Evolutionary conservation across 2,329 filamentous ascomycete species (phyloP), one percentile per base, ranked within the genome.

Genomic region (Juglanconis sp.): DNA sequence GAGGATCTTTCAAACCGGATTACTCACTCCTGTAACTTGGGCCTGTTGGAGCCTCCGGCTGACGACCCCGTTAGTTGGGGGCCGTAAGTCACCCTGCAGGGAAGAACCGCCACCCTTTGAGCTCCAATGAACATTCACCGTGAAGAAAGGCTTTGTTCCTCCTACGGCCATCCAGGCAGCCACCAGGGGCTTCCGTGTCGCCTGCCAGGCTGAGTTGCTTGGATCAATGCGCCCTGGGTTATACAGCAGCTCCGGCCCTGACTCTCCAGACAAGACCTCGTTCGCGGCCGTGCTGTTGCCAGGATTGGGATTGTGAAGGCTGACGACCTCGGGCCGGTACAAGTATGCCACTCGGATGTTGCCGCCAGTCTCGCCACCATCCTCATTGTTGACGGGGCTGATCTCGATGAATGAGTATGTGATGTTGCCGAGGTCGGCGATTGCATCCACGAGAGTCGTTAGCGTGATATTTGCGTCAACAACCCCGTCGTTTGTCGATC

Each of bases 291-390:
- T 77, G 47, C 79, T 73, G 46, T 75, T 75, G 50, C 87, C 87
- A 0, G 79, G 79, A 69, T 82, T 85, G 54, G 81, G 77, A 62
- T 85, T 81, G 67, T 79, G 79, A n/a, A 90, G 81, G 52, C 79
- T 77, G 49, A 91, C 69, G 3, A 83, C 71, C 17, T 80, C 76
- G 0, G 86, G 78, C 44, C 87, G 83, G 80, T 89, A 91, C 10
- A 91, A 77, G 73, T 89, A 91, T 0, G 87, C 87, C 51, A 79
- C 77, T 49, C 88, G 87, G 71, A 91, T 91, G 75, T 91, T 91
- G 42, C 87, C 87, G 13, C 88, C 88, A 1, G 86, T 84, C 63
- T 83, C 74, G 38, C 88, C 88, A 60, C 88, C 88, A 65, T 90
- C 87, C 63, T 80, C 66, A 71, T 82, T 78, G 69, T 89, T 75